phyloP scores from a whole-genome alignment of 1,284 basidiomycete species.

The Cerrena zonata region DNA sequence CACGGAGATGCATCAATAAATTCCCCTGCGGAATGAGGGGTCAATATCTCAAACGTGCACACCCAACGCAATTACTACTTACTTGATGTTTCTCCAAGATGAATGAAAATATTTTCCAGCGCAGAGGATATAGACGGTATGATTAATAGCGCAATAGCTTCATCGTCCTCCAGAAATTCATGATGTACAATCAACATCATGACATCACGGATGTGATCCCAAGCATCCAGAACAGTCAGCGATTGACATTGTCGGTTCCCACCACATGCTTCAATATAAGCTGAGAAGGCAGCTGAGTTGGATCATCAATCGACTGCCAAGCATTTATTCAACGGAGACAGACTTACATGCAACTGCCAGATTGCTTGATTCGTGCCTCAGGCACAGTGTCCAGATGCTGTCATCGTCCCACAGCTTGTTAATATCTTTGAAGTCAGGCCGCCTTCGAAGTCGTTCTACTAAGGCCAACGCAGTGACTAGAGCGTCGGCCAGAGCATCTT shows the following conservation, averaged over 20 bases:
- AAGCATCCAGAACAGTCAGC: constrained; percentile 44
- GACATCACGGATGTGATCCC: constrained; percentile 48
- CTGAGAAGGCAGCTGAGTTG: constrained; percentile 44
- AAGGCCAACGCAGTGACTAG: constrained; percentile 28
- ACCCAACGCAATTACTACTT: too few species aligned
- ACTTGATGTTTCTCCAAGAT: constrained; percentile 15
- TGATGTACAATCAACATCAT: constrained; percentile 42
- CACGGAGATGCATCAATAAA: constrained; percentile 42
- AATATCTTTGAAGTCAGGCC: background rate
- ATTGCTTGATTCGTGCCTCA: constrained; percentile 23
- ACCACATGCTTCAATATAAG: constrained; percentile 34
- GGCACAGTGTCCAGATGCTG: constrained; percentile 27
- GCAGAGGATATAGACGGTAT: constrained; percentile 46
- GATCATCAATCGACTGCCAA: constrained; percentile 4
- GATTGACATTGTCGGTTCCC: constrained; percentile 24
- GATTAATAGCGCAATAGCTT: constrained; percentile 43
- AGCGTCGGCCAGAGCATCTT: constrained; percentile 26
- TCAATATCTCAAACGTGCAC: too few species aligned
- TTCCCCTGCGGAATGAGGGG: constrained; percentile 23
- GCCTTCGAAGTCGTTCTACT: constrained; percentile 11
- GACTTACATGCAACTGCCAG: constrained; percentile 32
- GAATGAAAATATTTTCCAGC: constrained; percentile 34
- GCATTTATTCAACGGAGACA: too few species aligned
- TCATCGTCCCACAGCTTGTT: constrained; percentile 18
- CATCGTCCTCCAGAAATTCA: constrained; percentile 39